These are phyloP conservation scores for Talaromyces stipitatus DNA, from an alignment of 495 filamentous ascomycete species.

Conservation along the genomic window DNA sequence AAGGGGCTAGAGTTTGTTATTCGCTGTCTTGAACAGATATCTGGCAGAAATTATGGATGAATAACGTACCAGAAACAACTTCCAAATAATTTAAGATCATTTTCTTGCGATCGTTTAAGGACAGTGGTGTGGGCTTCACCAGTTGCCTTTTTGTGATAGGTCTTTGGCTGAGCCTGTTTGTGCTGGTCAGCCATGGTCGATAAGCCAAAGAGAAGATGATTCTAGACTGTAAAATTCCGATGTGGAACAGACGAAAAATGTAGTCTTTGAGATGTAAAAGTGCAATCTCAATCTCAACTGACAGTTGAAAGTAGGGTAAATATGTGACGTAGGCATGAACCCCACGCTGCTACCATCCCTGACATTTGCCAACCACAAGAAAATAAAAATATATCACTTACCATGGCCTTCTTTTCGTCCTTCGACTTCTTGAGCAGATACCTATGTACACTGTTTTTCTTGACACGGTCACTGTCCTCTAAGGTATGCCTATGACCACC, in stretches of 20 bases:
- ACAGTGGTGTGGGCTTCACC: constrained; percentile 70
- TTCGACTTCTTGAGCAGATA: constrained; percentile 58
- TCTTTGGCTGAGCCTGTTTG: constrained; percentile 48
- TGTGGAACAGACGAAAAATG: not conserved
- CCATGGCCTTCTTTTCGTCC: constrained; percentile 59
- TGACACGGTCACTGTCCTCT: constrained; percentile 74
- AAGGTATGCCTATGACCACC: constrained; percentile 69
- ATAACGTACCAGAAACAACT: constrained; percentile 79
- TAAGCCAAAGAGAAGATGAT: not conserved
- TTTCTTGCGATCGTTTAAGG: constrained; percentile 58
- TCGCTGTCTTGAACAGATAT: not conserved
- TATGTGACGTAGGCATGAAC: constrained; percentile 5
- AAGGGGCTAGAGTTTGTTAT: constrained; percentile 49
- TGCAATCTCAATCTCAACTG: not conserved
- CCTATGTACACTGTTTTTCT: constrained; percentile 74
- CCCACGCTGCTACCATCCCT: not conserved
- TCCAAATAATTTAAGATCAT: constrained; percentile 75
- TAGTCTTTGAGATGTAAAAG: not conserved
- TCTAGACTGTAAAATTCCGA: not conserved
- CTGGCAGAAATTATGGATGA: not conserved
- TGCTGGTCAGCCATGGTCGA: constrained; percentile 35
- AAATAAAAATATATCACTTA: constrained; percentile 37
- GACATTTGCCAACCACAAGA: not conserved
- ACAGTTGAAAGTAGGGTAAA: not conserved
- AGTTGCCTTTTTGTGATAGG: constrained; percentile 76